Evolutionary conservation across 169 alveolate species (phyloP), one percentile per base, ranked within the genome.

Genomic region (Plasmodium sp.): DNA sequence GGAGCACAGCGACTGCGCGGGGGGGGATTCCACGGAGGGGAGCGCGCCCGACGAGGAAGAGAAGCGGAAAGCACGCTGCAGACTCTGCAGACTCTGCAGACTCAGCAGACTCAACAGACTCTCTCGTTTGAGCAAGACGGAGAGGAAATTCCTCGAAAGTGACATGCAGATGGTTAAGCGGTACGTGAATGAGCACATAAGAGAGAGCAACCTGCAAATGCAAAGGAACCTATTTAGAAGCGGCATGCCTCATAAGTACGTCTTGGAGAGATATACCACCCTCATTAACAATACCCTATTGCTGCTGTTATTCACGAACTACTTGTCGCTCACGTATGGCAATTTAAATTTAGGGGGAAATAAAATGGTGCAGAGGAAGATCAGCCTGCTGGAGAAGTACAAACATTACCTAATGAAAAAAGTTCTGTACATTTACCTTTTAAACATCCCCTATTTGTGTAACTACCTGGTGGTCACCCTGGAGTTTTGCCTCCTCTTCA

Each of bases 391-490:
- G 18, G 77, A 80, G 18, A 62, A 79, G 5, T 88, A 88, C 51
- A 88, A 88, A 9, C 33, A 79, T 36, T 77, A 88, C 72, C 18
- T 88, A 54, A 79, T 88, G 90, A 88, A 80, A 5, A 77, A 58
- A 18, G 80, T 88, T 18, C 3, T 88, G 12, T 62, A 58, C 6
- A 80, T 88, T 10, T 88, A 79, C 22, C 43, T 88, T 80, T 88
- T 88, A 80, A 88, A 88, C 36, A 62, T 88, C 4, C 90, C 94
- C 2, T 88, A 88, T 34, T 77, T 88, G 51, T 88, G 94, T 45
- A 80, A 88, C 58, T 88, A 88, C 43, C 43, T 88, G 54, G 43
- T 88, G 4, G 90, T 88, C 12, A 54, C 74, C 0, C 58, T 88
- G 51, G 90, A 88, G 18, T 88, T 88, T 62, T 88, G 62, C 54